These are phyloP conservation scores for Boletus vinaceobasis DNA, from an alignment of 768 basidiomycete genomes.

Conservation along the genomic window DNA sequence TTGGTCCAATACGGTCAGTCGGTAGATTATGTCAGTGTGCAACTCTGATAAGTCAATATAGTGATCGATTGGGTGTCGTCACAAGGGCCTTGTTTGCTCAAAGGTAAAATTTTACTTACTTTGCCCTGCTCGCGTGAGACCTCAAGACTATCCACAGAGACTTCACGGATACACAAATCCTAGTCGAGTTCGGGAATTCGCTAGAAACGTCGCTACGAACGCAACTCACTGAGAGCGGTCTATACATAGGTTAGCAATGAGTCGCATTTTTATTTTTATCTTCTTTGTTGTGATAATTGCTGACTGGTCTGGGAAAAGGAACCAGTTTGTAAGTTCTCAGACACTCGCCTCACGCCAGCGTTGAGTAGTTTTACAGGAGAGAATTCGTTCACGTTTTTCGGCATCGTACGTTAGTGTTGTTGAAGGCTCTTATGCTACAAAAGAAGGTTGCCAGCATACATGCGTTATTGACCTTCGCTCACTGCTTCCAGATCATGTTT, in stretches of 20 bases:
- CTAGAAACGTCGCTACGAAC: conserved; percentile 72
- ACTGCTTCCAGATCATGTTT: conserved; percentile 76
- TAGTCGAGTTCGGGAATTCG: conserved; percentile 82
- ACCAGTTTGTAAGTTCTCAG: conserved; percentile 58
- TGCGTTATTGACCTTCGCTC: conserved; percentile 4
- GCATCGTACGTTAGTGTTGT: conserved; percentile 85
- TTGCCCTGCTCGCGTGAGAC: neutral
- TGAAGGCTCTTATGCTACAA: conserved; percentile 93
- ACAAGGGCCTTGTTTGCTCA: conserved; percentile 90
- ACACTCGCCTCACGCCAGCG: neutral
- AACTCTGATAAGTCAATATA: conserved; percentile 27
- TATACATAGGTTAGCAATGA: conserved; percentile 84
- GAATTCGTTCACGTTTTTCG: conserved; percentile 93
- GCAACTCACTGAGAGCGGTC: conserved; percentile 86
- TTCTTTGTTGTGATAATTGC: neutral
- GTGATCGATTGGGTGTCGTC: conserved; percentile 92
- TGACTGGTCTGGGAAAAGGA: conserved; percentile 40
- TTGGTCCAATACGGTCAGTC: conserved; percentile 84
- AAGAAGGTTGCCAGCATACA: conserved; percentile 58
- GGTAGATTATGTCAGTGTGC: neutral
- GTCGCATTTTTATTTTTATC: neutral
- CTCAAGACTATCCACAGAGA: conserved; percentile 46
- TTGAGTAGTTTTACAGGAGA: conserved; percentile 47
- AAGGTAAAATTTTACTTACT: conserved; percentile 37
- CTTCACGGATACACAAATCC: conserved; percentile 80